Conservation (phyloP, 345 rosid species). For the Camelina sativa region DNA sequence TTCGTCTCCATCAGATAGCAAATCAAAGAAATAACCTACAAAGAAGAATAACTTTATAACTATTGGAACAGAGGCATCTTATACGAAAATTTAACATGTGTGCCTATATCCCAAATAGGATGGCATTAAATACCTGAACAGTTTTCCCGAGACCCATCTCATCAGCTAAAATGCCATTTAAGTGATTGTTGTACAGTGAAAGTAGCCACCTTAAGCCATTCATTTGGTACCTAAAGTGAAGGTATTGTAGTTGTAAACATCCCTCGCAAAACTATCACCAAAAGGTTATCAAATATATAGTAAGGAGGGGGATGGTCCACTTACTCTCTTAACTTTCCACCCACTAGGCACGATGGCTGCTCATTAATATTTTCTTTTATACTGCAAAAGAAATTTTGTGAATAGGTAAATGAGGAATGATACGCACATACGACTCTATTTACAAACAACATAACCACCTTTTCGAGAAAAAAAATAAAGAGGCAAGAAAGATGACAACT, state of each 20-base stretch:
- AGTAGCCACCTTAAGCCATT: slow-evolving; percentile 89
- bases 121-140: slow-evolving; percentile 64
- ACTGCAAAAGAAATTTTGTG: slow-evolving; percentile 52
- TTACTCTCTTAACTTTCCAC: slow-evolving; percentile 95
- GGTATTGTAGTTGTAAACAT: slow-evolving; percentile 29
- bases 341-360: slow-evolving; percentile 71
- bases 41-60: slow-evolving; percentile 10
- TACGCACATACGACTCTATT: neutral
- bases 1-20: slow-evolving; percentile 88
- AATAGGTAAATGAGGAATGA: slow-evolving; percentile 9
- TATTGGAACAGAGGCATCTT: slow-evolving; percentile 19
- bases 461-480: neutral
- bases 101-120: neutral
- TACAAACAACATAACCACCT: slow-evolving; percentile 19
- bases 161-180: slow-evolving; percentile 95
- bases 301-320: slow-evolving; percentile 41
- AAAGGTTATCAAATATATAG: slow-evolving; percentile 7
- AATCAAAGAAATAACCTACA: slow-evolving; percentile 76
- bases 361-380: slow-evolving; percentile 83
- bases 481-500: slow-evolving; percentile 5
- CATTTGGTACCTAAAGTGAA: slow-evolving; percentile 80
- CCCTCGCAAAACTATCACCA: slow-evolving; percentile 14
- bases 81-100: neutral
- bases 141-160: slow-evolving; percentile 99
- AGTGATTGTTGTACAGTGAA: slow-evolving; percentile 83